Percentiles rank a stretch among this genome's conserved stretches.
These are phyloP conservation scores for Xylaria bambusicola DNA, from an alignment of 495 filamentous ascomycete species.

Conservation along the genomic window DNA sequence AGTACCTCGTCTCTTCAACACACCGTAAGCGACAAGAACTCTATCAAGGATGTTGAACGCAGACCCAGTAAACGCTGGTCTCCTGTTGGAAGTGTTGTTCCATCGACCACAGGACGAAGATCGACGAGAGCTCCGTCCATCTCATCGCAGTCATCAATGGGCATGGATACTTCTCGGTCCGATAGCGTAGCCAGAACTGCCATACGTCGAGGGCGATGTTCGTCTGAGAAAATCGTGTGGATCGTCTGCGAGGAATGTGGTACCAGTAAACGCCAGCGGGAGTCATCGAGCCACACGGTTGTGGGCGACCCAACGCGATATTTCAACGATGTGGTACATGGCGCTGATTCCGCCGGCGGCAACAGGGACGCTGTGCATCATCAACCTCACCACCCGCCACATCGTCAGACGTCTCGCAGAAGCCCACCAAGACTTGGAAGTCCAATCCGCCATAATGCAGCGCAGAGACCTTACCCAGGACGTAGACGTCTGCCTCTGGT, in stretches of 20 bases:
- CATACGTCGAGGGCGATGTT: conserved; percentile 29
- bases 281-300: conserved; percentile 20
- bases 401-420: conserved; percentile 8
- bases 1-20: conserved; percentile 11
- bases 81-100: conserved; percentile 29
- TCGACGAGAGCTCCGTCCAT: conserved; percentile 30
- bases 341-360: conserved; percentile 1
- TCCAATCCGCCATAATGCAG: conserved; percentile 12
- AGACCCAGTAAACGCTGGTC: conserved; percentile 36
- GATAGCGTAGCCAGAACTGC: conserved; percentile 25
- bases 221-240: conserved; percentile 34
- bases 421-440: conserved; percentile 18
- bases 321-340: conserved; percentile 30
- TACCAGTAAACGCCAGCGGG: conserved; percentile 32
- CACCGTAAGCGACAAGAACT: conserved; percentile 14
- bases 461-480: conserved; percentile 25
- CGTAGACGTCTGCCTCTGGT: conserved; percentile 33
- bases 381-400: conserved; percentile 8
- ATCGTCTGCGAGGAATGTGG: conserved; percentile 36
- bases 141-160: conserved; percentile 31
- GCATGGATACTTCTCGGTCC: conserved; percentile 26
- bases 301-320: conserved; percentile 34
- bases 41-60: conserved; percentile 11
- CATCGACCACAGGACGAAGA: conserved; percentile 20
- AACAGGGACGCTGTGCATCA: conserved; percentile 17